Evolutionary conservation across 495 filamentous ascomycete genomes (phyloP), one percentile per base, ranked within the genome.

Genomic region (Penicillium crystallinum): DNA sequence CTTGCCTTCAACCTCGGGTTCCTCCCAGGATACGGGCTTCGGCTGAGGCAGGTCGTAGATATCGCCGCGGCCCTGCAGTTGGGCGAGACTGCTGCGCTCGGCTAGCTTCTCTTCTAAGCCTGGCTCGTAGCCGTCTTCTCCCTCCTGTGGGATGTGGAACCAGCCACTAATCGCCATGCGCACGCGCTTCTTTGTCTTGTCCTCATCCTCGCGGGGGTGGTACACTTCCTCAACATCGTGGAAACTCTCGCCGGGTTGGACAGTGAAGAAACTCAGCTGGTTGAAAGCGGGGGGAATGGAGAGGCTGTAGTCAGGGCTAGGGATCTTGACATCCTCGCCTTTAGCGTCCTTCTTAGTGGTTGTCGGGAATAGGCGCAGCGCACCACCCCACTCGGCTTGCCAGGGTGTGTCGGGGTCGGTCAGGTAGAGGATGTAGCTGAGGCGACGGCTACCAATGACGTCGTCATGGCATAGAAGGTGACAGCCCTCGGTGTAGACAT

Each of bases 201-300:
- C 84, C 30, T 86, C 79, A 53, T 81, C 80, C 47, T 82, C 80
- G 38, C 70, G 66, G 36, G 81, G 77, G 58, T 87, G 80, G 68
- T 95, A 97, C 14, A 99, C 95, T 67, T 99, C 93, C 72, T 97
- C 92, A 44, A 99, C 93, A 72, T 97, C 93, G 67, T 99, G 93
- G 70, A 96, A 99, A 63, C 92, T 97, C 77, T 93, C 81, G 1
- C 95, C 93, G 0, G 93, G 93, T 71, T 96, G 92, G 11, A 99
- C 95, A 21, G 91, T 91, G 65, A 99, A 98, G 78, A 99, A 97
- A 50, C 87, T 90, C 45, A 99, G 76, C 75, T 99, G 93, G 67
- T 96, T 96, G 83, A 92, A 99, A 1, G 90, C 88, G 1, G 93
- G 93, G 0, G 93, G 91, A 40, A 97, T 95, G 9, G 81, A 81